These are phyloP conservation scores for Nakazawaea sp. DNA, from an alignment of 805 yeast genomes.

Conservation along the genomic window DNA sequence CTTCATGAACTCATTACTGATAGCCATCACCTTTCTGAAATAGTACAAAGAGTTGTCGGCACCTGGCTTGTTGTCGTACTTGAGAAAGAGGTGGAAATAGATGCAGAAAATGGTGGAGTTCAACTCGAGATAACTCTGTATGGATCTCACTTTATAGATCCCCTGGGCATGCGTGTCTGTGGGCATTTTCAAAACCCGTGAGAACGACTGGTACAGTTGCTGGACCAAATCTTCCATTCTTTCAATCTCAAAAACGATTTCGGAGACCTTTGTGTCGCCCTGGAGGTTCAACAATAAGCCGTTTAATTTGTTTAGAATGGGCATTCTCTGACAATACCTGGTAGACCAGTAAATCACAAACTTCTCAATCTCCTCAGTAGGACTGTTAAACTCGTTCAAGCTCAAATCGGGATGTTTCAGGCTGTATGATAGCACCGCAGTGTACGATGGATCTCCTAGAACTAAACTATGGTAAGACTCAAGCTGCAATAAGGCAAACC, in stretches of 20 bases:
- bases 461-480: slow-evolving; percentile 34
- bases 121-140: slow-evolving; percentile 4
- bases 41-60: not conserved
- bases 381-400: slow-evolving; percentile 20
- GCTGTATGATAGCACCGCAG: slow-evolving; percentile 30
- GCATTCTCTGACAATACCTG: slow-evolving; percentile 19
- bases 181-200: slow-evolving; percentile 16
- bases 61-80: slow-evolving; percentile 2
- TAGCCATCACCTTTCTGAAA: not conserved
- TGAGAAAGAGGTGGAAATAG: slow-evolving; percentile 5
- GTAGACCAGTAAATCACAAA: slow-evolving; percentile 23
- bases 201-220: slow-evolving; percentile 16
- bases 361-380: slow-evolving; percentile 28
- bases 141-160: slow-evolving; percentile 7
- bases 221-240: slow-evolving; percentile 25
- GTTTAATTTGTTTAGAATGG: slow-evolving; percentile 22
- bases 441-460: slow-evolving; percentile 35
- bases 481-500: slow-evolving; percentile 36
- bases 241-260: slow-evolving; percentile 24
- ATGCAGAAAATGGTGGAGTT: not conserved
- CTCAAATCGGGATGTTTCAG: slow-evolving; percentile 33
- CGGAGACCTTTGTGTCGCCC: slow-evolving; percentile 25
- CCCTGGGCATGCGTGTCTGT: slow-evolving; percentile 14
- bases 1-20: slow-evolving; percentile 1
- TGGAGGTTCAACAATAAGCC: slow-evolving; percentile 27